Base-by-base conservation (phyloP, 352 stramenopile species). In the Phytophthora pseudosyringae region DNA sequence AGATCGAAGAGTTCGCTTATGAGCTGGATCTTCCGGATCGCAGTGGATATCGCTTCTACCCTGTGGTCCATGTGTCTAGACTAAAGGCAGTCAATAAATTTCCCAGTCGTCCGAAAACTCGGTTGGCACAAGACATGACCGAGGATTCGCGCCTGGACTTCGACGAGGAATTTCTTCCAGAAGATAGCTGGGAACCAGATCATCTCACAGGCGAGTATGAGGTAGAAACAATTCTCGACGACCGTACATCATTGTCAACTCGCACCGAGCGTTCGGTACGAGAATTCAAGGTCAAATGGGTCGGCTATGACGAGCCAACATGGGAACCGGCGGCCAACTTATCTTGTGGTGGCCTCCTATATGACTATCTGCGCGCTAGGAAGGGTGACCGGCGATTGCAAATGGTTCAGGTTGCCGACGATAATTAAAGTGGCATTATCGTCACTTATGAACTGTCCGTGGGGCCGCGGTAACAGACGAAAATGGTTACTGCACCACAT, bases 391-490 rank as follows among this genome's bases (percentile, higher is more conserved):
- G 18, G 1, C 38, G 38, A 2, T 10, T 57, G 4, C 35, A 56
- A 16, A 55, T 63, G 55, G 44, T 48, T 2, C 44, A 63, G 40
- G 55, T 63, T 4, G 55, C 55, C n/a, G 56, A 52, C 28, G 56
- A 64, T 18, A 18, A 45, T 2, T 63, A 47, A 21, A 21, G 21
- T 21, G 21, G 21, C 10, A 4, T 13, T 6, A 25, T 3, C 5
- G 3, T 36, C 13, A 6, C 21, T 5, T 13, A 5, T 39, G 15
- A 39, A 39, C 45, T 39, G 29, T 5, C 2, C 15, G 13, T 0
- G 26, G 29, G 45, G 44, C 26, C 25, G 25, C 5, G 16, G 8
- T 15, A 5, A 6, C 44, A 50, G 25, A 25, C 26, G 18, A 21
- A 52, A 28, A 48, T 3, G 10, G 21, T 21, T 39, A 36, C 28